Evolutionary conservation across 2,329 filamentous ascomycete species (phyloP), one percentile per base, ranked within the genome.

Genomic region (Uncinocarpus reesii): DNA sequence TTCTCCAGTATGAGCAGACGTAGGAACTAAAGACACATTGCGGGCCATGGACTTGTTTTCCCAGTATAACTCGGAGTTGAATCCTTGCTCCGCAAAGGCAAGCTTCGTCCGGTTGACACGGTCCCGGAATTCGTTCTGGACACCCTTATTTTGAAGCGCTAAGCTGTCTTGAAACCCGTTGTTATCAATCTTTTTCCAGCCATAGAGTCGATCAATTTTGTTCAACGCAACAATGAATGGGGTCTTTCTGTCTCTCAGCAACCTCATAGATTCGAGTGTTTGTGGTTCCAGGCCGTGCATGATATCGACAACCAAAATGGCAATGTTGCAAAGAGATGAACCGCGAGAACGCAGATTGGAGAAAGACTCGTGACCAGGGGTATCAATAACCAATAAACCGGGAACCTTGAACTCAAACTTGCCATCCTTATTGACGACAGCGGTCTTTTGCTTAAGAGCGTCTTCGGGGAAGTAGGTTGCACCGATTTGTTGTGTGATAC

Each of bases 401-500:
- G 92, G 93, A 18, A 98, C 86, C 73, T 95, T 98, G 79, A 95
- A 93, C 53, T 95, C 86, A 66, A 98, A 95, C 48, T 77, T 77
- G 60, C 83, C 81, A 62, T 98, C 88, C 61, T 79, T 77, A 75
- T 98, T 98, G 63, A 98, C 85, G 13, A 96, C 90, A 16, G 80
- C 78, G 13, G 87, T 95, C 78, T 98, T 98, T 66, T 89, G 83
- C 69, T 80, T 78, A 62, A 98, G 83, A 52, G 92, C 87, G 46
- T 96, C 90, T 29, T 90, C 83, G 6, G 92, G 93, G 78, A 98
- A 98, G 74, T 96, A 98, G 2, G 92, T 98, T 44, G 92, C 92
- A 82, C 92, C 92, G 63, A 98, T 98, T 70, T 98, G 92, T 71
- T 98, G 92, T 6, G 92, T 98, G 62, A 98, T 98, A 81, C 92